phyloP scores from a whole-genome alignment of 106 monocot species.

The Ottelia alismoides region DNA sequence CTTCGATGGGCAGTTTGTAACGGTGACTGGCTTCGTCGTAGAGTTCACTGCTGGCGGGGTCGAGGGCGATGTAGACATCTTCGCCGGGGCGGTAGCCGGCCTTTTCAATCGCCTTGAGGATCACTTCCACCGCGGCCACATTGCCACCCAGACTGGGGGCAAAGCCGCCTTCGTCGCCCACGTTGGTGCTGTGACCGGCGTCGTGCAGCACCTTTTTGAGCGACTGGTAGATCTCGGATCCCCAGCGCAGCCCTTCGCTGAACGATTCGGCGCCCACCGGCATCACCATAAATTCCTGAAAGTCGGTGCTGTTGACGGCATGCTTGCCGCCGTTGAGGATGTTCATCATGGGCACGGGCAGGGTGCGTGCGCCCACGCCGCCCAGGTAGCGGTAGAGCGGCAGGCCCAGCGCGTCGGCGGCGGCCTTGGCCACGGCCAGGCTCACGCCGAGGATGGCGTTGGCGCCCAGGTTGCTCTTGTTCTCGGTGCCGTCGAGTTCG shows the following conservation, averaged over 20 bases:
- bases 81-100: conserved; percentile 58
- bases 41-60: conserved; percentile 86
- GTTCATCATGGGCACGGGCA: too few relatives aligned
- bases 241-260: not conserved
- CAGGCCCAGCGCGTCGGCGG: too few relatives aligned
- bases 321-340: too few relatives aligned
- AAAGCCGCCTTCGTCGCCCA: not conserved
- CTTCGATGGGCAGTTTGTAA: conserved; percentile 74
- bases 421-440: too few relatives aligned
- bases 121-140: conserved; percentile 61
- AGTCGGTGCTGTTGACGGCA: too few relatives aligned
- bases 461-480: too few relatives aligned
- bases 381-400: too few relatives aligned
- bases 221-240: not conserved
- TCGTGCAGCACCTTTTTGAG: not conserved
- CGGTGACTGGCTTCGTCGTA: conserved; percentile 69
- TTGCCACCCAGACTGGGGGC: conserved; percentile 11
- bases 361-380: too few relatives aligned
- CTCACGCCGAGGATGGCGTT: too few relatives aligned
- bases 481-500: too few relatives aligned
- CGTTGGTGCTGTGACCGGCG: not conserved
- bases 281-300: not conserved
- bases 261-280: not conserved
- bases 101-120: conserved; percentile 79
- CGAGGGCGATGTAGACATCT: conserved; percentile 92